A percentile compares a stretch with the other conserved stretches of the same genome.
Evolutionary conservation across 768 basidiomycete genomes (phyloP).

Genomic region (Tricholoma terreum): DNA sequence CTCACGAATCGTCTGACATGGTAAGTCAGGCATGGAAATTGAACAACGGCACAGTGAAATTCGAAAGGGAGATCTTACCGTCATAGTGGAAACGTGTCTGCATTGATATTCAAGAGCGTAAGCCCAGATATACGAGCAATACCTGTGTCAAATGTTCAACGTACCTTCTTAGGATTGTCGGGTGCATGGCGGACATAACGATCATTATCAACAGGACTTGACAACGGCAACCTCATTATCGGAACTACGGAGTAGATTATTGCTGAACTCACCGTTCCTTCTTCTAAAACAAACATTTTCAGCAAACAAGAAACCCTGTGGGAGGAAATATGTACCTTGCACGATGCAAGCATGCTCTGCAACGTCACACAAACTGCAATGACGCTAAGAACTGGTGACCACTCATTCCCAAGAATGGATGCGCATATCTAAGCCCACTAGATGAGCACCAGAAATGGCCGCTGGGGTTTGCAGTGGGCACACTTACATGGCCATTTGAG

Average conservation of each 20-base stretch:
- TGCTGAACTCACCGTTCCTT: constrained; percentile 55
- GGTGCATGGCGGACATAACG: constrained; percentile 76
- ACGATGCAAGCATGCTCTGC: constrained; percentile 91
- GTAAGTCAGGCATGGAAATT: constrained; percentile 11
- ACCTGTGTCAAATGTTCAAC: constrained; percentile 11
- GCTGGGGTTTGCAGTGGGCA: constrained; percentile 5
- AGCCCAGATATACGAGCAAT: constrained; percentile 7
- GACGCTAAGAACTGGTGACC: constrained; percentile 87
- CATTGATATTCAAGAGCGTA: not conserved
- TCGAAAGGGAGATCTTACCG: constrained; percentile 44
- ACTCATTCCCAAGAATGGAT: constrained; percentile 84
- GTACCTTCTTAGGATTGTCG: constrained; percentile 83
- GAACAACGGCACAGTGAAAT: constrained; percentile 3
- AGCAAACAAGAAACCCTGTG: not conserved
- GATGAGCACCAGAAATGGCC: not conserved
- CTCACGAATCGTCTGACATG: constrained; percentile 59
- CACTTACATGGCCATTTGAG: constrained; percentile 78
- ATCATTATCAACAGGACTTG: constrained; percentile 80
- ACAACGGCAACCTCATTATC: constrained; percentile 8
- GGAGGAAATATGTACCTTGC: constrained; percentile 57
- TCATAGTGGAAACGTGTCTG: constrained; percentile 83
- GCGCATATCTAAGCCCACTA: constrained; percentile 67
- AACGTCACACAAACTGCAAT: constrained; percentile 79
- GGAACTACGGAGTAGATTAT: not conserved
- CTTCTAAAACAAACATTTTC: constrained; percentile 24